Base-by-base conservation (phyloP, 2,329 filamentous ascomycete species). In the Grosmannia penicillata region DNA sequence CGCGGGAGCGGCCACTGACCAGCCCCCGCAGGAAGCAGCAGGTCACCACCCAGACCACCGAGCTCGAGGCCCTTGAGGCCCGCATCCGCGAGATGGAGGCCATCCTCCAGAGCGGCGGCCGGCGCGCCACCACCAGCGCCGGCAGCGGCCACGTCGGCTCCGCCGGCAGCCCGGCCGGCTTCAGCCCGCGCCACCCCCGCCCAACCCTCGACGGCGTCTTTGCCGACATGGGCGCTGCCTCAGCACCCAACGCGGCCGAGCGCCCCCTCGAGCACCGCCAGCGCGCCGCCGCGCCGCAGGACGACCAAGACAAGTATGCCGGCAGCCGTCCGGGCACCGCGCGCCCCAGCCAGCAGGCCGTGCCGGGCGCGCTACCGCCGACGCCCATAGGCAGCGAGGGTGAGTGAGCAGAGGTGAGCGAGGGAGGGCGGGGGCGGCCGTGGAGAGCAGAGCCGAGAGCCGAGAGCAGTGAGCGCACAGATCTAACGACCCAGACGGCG, bases 31-130 rank as follows among this genome's bases (percentile, higher is more conserved):
- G 86, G 60, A 91, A 91, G 62, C 76, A 85, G 54, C 72, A 74
- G 43, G 78, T 96, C 53, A 72, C 70, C 46, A 73, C 70, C 37
- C 82, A 84, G 55, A 75, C 73, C 39, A 73, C 76, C 45, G 84
- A 95, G 59, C 78, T 96, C 48, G 79, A 93, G 58, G 76, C 78
- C 40, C 78, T 96, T 51, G 85, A 95, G 61, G 76, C 76, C 37
- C 78, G 78, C 49, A 75, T 96, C 50, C 79, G 76, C 49, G 85
- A 86, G 52, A 85, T 91, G 60, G 87, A 95, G 60, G 71, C 81
- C 49, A 79, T 80, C 32, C 70, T 96, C 38, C 72, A 65, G 62
- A 17, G 26, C 27, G 30, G 32, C 18, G 31, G 24, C 19, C 24
- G 18, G 4, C 11, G 25, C 6, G 26, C 6, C 6, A 29, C n/a